Conservation (phyloP, 306 rosid genomes). For the Gynostemma pentaphyllum region DNA sequence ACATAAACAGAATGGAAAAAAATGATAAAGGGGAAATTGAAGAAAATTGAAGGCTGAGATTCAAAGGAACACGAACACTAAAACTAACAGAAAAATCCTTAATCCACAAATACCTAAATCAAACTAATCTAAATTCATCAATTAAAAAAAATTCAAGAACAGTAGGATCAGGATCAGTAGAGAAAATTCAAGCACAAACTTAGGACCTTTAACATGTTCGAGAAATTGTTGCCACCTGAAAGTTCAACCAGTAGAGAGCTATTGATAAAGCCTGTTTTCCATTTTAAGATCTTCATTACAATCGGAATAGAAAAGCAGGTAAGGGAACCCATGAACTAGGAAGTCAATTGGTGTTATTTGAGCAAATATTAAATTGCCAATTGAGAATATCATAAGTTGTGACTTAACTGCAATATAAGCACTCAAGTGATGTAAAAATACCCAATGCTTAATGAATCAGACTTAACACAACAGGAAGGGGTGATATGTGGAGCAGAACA, state of each 20-base stretch:
- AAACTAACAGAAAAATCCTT: too few species aligned
- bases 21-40: too few species aligned
- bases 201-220: slow-evolving; percentile 17
- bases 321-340: neutral
- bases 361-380: neutral
- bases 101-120: too few species aligned
- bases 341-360: neutral
- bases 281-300: slow-evolving; percentile 61
- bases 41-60: too few species aligned
- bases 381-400: too few species aligned
- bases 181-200: slow-evolving; percentile 33
- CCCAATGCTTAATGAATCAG: neutral
- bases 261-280: slow-evolving; percentile 98
- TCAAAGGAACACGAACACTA: too few species aligned
- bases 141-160: slow-evolving; percentile 24
- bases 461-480: neutral
- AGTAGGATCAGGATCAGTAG: slow-evolving; percentile 26
- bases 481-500: neutral
- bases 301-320: slow-evolving; percentile 26
- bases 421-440: too few species aligned
- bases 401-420: too few species aligned
- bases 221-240: slow-evolving; percentile 41
- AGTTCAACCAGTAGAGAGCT: slow-evolving; percentile 94
- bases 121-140: too few species aligned
- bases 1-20: too few species aligned